Evolutionary conservation across 495 filamentous ascomycete species (phyloP).

Genomic region (Glonium stellatum): DNA sequence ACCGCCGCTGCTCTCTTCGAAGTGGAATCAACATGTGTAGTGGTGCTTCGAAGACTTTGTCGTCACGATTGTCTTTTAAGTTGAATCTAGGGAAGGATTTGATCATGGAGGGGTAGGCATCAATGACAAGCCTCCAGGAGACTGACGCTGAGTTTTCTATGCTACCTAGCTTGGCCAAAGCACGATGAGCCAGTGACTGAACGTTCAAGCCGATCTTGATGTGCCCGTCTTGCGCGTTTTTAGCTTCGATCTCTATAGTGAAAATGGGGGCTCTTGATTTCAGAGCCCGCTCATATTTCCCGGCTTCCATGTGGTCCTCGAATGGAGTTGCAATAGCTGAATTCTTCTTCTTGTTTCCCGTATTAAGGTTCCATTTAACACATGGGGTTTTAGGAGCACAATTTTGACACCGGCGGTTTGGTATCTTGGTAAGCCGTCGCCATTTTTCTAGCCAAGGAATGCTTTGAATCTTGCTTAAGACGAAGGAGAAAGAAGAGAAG

Average conservation of each 20-base stretch:
- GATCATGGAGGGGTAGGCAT: constrained; percentile 33
- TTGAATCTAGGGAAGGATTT: constrained; percentile 35
- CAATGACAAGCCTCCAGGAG: constrained; percentile 48
- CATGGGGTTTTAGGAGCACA: constrained; percentile 43
- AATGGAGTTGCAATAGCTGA: constrained; percentile 36
- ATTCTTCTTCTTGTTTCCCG: constrained; percentile 1
- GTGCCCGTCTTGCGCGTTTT: constrained; percentile 28
- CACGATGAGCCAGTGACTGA: constrained; percentile 50
- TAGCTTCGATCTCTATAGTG: constrained; percentile 38
- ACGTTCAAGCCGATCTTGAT: constrained; percentile 50
- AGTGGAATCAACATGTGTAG: constrained; percentile 39
- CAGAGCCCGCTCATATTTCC: constrained; percentile 42
- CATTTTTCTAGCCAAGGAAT: constrained; percentile 4
- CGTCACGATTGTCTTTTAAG: constrained; percentile 42
- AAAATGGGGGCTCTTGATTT: constrained; percentile 47
- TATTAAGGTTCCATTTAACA: constrained; percentile 37
- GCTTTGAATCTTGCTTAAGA: not conserved
- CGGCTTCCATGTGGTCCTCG: constrained; percentile 44
- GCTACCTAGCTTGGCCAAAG: constrained; percentile 36
- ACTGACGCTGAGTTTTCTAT: constrained; percentile 15
- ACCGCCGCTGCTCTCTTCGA: constrained; percentile 52
- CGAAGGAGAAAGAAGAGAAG: not conserved
- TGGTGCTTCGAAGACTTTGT: constrained; percentile 36
- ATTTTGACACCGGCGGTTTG: not conserved
- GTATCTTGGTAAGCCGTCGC: not conserved